A percentile compares a stretch with the other conserved stretches of the same genome.
These are phyloP conservation scores for Euphorbia schlechtendalii DNA, from an alignment of 441 rosid species.

Conservation along the genomic window DNA sequence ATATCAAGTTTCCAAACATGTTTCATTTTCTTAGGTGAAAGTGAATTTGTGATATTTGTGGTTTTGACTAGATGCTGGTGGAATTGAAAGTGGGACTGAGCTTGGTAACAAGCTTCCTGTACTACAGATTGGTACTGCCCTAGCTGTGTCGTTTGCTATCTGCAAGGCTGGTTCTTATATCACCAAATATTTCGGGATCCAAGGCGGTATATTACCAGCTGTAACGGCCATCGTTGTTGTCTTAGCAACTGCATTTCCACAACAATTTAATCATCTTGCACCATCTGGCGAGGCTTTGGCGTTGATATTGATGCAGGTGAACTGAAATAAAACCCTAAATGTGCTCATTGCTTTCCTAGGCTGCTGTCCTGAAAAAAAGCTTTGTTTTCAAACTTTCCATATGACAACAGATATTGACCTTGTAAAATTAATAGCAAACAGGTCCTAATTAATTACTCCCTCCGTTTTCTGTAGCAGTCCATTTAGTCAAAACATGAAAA, in stretches of 20 bases:
- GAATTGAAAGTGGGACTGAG: constrained; percentile 29
- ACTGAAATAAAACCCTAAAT: background rate
- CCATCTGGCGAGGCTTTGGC: constrained; percentile 89
- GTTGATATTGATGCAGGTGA: constrained; percentile 85
- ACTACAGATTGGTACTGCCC: constrained; percentile 50
- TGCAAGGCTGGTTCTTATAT: constrained; percentile 62
- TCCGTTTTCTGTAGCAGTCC: no score
- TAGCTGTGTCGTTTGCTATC: constrained; percentile 73
- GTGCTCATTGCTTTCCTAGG: no score
- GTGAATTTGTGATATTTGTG: constrained; percentile 1
- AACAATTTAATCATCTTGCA: constrained; percentile 60
- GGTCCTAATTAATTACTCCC: no score
- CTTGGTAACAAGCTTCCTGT: constrained; percentile 47
- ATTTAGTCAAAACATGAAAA: no score
- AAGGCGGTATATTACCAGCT: constrained; percentile 73
- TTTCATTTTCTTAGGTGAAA: no score
- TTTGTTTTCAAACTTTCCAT: no score
- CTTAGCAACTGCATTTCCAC: constrained; percentile 36
- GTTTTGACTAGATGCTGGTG: constrained; percentile 22
- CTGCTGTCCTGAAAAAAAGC: no score
- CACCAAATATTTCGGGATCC: constrained; percentile 47
- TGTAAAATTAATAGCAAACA: no score
- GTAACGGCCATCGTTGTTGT: constrained; percentile 67
- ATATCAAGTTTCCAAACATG: no score
- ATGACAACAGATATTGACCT: no score